A percentile compares a stretch with the other conserved stretches of the same genome.
phyloP scores from a whole-genome alignment of 257 asterid genomes.

The Ballota nigra region DNA sequence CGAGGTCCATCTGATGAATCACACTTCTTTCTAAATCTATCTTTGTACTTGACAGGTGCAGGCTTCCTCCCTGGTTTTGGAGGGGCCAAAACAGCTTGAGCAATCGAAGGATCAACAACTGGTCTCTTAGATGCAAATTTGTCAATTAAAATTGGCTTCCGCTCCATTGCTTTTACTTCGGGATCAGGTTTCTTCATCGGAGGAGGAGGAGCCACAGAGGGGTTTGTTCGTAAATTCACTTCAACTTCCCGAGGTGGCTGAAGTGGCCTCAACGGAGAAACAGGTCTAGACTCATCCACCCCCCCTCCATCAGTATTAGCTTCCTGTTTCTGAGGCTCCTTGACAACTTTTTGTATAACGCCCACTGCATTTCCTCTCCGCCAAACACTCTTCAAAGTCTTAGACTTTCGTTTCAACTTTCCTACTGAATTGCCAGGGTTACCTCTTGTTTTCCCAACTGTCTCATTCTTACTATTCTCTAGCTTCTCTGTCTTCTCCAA shows the following conservation, averaged over 20 bases:
- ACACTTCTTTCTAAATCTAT: slow-evolving; percentile 58
- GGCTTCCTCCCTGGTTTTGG: slow-evolving; percentile 61
- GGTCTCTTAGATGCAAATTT: slow-evolving; percentile 87
- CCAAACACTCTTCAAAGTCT: slow-evolving; percentile 86
- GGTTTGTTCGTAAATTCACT: slow-evolving; percentile 57
- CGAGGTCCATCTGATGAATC: slow-evolving; percentile 56
- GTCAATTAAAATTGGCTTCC: slow-evolving; percentile 82
- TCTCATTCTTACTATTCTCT: slow-evolving; percentile 47
- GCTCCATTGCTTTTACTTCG: slow-evolving; percentile 38
- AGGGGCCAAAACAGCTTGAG: slow-evolving; percentile 74
- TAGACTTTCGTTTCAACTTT: slow-evolving; percentile 41
- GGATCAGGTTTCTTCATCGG: slow-evolving; percentile 55
- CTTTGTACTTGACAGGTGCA: slow-evolving; percentile 53
- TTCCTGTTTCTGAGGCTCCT: slow-evolving; percentile 47
- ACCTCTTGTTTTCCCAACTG: too few relatives aligned
- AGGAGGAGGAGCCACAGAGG: slow-evolving; percentile 57
- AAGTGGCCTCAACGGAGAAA: slow-evolving; percentile 41
- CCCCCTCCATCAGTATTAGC: slow-evolving; percentile 33
- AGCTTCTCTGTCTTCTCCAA: slow-evolving; percentile 83
- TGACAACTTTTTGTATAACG: slow-evolving; percentile 50
- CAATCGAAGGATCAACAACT: slow-evolving; percentile 60
- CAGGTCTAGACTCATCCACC: slow-evolving; percentile 32
- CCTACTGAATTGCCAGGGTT: slow-evolving; percentile 34
- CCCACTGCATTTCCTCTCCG: slow-evolving; percentile 84
- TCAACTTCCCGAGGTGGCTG: slow-evolving; percentile 52